Evolutionary conservation across 2,329 filamentous ascomycete species (phyloP).

Genomic region (Epichloe festucae): DNA sequence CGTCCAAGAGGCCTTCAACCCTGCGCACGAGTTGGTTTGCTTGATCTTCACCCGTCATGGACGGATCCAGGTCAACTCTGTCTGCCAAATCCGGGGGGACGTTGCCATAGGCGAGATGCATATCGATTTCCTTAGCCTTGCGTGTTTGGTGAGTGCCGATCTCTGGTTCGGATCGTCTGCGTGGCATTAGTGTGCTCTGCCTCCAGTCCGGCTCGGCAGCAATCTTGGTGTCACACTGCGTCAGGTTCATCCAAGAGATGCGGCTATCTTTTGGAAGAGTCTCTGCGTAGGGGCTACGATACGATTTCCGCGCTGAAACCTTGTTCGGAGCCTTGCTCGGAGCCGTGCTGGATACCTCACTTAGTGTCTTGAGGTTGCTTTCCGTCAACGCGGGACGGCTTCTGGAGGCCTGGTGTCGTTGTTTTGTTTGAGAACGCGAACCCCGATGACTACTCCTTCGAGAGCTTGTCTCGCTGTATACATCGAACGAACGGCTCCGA

Average conservation of each 20-base stretch:
- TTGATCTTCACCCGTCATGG: conserved; percentile 35
- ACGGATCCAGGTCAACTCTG: conserved; percentile 33
- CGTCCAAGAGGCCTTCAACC: conserved; percentile 67
- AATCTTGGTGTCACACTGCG: conserved; percentile 17
- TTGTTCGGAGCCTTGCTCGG: conserved; percentile 28
- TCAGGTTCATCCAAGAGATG: conserved; percentile 21
- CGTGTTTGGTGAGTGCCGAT: conserved; percentile 15
- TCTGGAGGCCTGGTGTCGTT: conserved; percentile 17
- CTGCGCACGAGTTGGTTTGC: conserved; percentile 50
- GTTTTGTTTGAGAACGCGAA: conserved; percentile 19
- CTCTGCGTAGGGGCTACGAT: conserved; percentile 24
- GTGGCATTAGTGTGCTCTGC: conserved; percentile 18
- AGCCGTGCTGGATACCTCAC: conserved; percentile 36
- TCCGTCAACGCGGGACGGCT: conserved; percentile 33
- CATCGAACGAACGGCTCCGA: conserved; percentile 16
- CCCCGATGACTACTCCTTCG: conserved; percentile 30
- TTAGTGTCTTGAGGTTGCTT: conserved; percentile 38
- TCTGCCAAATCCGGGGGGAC: conserved; percentile 54
- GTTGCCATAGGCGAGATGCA: conserved; percentile 84
- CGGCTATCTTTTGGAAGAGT: conserved; percentile 29
- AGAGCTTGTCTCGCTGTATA: conserved; percentile 26
- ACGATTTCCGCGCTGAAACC: conserved; percentile 12
- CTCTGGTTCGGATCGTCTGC: conserved; percentile 26
- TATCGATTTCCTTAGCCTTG: conserved; percentile 52
- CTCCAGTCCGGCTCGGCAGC: conserved; percentile 6